Percentiles rank a stretch among this genome's conserved stretches.
phyloP scores from a whole-genome alignment of 2,329 filamentous ascomycete genomes.

The Colletotrichum trifolii region DNA sequence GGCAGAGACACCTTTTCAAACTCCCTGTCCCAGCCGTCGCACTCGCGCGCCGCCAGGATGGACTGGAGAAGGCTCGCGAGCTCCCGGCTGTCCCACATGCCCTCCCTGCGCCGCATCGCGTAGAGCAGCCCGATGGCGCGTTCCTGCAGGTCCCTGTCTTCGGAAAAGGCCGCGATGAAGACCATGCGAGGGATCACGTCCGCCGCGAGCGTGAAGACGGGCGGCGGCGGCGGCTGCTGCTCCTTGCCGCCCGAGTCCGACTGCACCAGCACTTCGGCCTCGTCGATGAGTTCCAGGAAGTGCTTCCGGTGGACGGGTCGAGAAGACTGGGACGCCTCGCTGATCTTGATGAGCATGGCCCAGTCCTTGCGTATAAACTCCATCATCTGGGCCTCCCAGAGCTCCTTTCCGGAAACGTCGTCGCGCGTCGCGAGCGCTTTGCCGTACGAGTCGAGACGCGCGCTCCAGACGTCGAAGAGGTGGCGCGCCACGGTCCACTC shows the following conservation, averaged over 20 bases:
- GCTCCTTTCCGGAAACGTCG: not conserved
- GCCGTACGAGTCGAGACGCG: constrained; percentile 1
- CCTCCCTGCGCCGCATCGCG: constrained; percentile 37
- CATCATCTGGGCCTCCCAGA: constrained; percentile 4
- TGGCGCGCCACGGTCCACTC: constrained; percentile 5
- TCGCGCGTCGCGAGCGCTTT: not conserved
- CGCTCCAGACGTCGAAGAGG: not conserved
- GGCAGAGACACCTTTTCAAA: constrained; percentile 10
- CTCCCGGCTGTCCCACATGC: constrained; percentile 40
- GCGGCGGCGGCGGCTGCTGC: not conserved
- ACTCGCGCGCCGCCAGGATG: constrained; percentile 5
- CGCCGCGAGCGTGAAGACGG: constrained; percentile 12
- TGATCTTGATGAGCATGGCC: not conserved
- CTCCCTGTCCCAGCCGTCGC: constrained; percentile 6
- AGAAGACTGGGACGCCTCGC: not conserved
- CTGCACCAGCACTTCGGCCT: constrained; percentile 1
- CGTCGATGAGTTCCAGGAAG: constrained; percentile 2
- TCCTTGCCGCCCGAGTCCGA: not conserved
- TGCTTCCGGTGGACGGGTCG: not conserved
- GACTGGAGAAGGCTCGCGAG: constrained; percentile 20
- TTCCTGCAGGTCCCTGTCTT: not conserved
- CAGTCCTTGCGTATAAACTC: constrained; percentile 14
- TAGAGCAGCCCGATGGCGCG: constrained; percentile 33
- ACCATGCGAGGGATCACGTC: constrained; percentile 15
- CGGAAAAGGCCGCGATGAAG: not conserved